Percentiles rank a stretch among this genome's conserved stretches.
Conservation (phyloP, 1,284 basidiomycete species). For the Rhodotorula sp. region DNA sequence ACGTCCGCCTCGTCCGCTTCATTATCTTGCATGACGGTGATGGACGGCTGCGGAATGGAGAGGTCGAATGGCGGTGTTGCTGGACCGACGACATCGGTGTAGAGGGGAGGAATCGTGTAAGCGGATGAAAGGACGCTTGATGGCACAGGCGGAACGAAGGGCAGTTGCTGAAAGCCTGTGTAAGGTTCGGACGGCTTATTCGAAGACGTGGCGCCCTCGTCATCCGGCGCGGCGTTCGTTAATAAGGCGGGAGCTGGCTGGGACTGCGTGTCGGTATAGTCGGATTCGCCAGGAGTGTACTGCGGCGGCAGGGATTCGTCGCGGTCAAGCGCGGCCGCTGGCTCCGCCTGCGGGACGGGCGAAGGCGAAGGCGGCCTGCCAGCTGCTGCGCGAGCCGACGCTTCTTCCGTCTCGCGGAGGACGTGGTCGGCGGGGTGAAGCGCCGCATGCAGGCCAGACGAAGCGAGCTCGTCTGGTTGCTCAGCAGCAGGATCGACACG, state of each 20-base stretch:
- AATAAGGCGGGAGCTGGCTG: background rate
- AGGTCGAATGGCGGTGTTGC: background rate
- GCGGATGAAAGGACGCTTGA: conserved; percentile 80
- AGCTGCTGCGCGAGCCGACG: no score
- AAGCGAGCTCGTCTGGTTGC: background rate
- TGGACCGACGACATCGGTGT: conserved; percentile 62
- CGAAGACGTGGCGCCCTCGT: background rate
- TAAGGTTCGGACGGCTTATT: conserved; percentile 51
- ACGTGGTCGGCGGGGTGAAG: conserved; percentile 31
- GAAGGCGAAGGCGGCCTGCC: no score
- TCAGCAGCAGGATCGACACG: background rate
- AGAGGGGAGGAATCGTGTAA: conserved; percentile 82
- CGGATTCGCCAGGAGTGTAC: background rate
- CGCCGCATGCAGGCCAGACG: background rate
- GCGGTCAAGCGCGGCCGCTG: background rate
- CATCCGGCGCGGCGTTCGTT: background rate
- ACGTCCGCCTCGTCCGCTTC: conserved; percentile 44
- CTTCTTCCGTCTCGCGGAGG: background rate
- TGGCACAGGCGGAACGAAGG: conserved; percentile 76
- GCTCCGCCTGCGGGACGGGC: background rate
- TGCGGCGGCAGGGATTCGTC: background rate
- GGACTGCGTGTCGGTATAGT: no score
- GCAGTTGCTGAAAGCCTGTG: conserved; percentile 81
- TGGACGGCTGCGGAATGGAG: conserved; percentile 9
- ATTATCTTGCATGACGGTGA: conserved; percentile 6